phyloP scores from a whole-genome alignment of 148 eudicot species.

The Heliosperma pusillum region DNA sequence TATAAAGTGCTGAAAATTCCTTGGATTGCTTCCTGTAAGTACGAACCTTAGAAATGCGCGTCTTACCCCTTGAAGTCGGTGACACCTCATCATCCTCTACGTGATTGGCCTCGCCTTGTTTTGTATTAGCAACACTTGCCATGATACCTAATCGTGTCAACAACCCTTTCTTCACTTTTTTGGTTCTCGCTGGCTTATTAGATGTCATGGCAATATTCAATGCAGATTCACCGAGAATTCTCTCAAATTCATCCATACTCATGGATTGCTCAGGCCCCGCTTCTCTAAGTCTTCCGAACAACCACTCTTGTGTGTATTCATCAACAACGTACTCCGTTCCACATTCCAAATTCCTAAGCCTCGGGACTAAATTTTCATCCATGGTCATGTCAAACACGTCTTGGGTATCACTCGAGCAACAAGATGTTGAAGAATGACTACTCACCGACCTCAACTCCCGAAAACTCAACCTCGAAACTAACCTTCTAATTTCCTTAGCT shows the following conservation, averaged over 20 bases:
- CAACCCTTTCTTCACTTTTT: conserved; percentile 57
- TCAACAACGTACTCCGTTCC: conserved; percentile 52
- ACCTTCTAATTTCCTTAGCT: conserved; percentile 39
- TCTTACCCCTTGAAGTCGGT: conserved; percentile 19
- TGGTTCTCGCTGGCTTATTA: conserved; percentile 24
- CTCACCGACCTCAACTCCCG: conserved; percentile 36
- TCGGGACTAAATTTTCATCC: conserved; percentile 31
- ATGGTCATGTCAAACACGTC: conserved; percentile 33
- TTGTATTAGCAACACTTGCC: conserved; percentile 30
- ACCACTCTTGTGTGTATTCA: conserved; percentile 46
- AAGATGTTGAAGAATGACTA: conserved; percentile 35
- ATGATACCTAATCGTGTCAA: conserved; percentile 38
- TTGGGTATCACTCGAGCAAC: conserved; percentile 33
- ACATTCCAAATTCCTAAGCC: conserved; percentile 54
- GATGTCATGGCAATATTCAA: conserved; percentile 34
- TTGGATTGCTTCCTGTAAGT: conserved; percentile 44
- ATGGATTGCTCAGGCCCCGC: conserved; percentile 41
- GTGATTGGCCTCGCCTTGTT: conserved; percentile 21
- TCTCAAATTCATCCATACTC: conserved; percentile 19
- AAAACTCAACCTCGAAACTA: conserved; percentile 40
- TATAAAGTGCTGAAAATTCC: conserved; percentile 64
- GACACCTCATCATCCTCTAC: conserved; percentile 20
- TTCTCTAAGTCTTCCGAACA: conserved; percentile 40
- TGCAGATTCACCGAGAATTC: conserved; percentile 41
- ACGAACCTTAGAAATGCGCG: conserved; percentile 43